Evolutionary conservation across 345 rosid species (phyloP).

Genomic region (Populus ilicifolia): DNA sequence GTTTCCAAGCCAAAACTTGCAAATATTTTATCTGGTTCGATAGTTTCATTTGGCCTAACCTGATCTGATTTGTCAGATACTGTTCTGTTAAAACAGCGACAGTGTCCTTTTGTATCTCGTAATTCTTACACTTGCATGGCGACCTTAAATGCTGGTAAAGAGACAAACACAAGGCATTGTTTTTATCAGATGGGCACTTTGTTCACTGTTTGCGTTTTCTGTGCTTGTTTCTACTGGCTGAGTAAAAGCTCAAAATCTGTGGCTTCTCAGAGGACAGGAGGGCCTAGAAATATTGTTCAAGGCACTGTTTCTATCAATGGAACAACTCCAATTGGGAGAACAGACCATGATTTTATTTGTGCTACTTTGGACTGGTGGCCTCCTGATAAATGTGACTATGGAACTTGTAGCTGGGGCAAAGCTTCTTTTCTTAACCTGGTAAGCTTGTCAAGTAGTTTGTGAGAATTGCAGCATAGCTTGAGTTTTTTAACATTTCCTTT

Average conservation of each 20-base stretch:
- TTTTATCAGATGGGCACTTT: slow-evolving; percentile 19
- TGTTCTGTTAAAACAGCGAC: neutral
- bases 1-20: no score
- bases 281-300: slow-evolving; percentile 16
- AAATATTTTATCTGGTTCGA: no score
- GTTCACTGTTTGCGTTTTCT: slow-evolving; percentile 20
- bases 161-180: neutral
- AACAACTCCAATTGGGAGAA: slow-evolving; percentile 30
- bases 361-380: slow-evolving; percentile 60
- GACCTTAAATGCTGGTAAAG: neutral
- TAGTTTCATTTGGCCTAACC: no score
- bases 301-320: slow-evolving; percentile 41
- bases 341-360: slow-evolving; percentile 42
- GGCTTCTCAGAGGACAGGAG: slow-evolving; percentile 9
- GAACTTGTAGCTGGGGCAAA: slow-evolving; percentile 46
- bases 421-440: slow-evolving; percentile 48
- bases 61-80: no score
- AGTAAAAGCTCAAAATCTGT: slow-evolving; percentile 7
- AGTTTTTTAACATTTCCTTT: neutral
- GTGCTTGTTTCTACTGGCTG: slow-evolving; percentile 24
- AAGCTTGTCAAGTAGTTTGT: neutral
- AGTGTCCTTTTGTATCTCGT: neutral
- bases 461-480: no score
- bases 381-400: slow-evolving; percentile 49
- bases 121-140: neutral